Base-by-base conservation (phyloP, 2,329 filamentous ascomycete species). In the Lecanoromycetidae sp. region DNA sequence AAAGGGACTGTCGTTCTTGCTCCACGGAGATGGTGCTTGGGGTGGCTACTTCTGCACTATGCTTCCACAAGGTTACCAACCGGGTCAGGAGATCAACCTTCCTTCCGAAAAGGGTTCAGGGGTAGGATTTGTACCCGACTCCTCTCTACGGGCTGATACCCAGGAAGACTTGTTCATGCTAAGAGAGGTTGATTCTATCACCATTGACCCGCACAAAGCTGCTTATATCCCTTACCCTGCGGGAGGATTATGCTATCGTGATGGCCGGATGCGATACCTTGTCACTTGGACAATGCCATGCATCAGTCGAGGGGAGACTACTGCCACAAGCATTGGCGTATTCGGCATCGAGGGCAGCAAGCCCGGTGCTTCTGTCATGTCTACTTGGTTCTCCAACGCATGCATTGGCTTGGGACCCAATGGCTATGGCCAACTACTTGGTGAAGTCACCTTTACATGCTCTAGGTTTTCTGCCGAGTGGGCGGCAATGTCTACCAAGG, bases 1-100 rank as follows among this genome's bases (percentile, higher is more conserved):
- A 3, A 48, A 61, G 15, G 70, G 70, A 0, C 54, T 72, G 0
- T 70, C 68, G 0, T 72, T 72, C 42, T 47, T 69, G 0, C 58
- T 73, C 6, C 70, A 72, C 43, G 66, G 61, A 1, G 70, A 72
- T 50, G 70, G 68, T 0, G 69, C 70, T 0, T 73, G 70, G 70
- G 69, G 70, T 15, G 70, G 70, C 0, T 73, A 73, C 45, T 73
- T 72, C 46, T 60, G 61, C 22, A 64, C 64, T 0, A 71, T 71
- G 67, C 25, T 72, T 15, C 64, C 62, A 0, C 59, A 57, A 3
- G 54, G 60, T 3, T 59, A 57, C 19, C 56, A 35, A 1, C 57
- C 59, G 1, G 60, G 59, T 3, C 56, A 59, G 8, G 51, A 52
- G 3, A 54, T 53, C 9, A 57, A 59, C 26, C 49, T 60, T 8